phyloP scores from a whole-genome alignment of 2,329 filamentous ascomycete species.

The Trichophyton equinum region DNA sequence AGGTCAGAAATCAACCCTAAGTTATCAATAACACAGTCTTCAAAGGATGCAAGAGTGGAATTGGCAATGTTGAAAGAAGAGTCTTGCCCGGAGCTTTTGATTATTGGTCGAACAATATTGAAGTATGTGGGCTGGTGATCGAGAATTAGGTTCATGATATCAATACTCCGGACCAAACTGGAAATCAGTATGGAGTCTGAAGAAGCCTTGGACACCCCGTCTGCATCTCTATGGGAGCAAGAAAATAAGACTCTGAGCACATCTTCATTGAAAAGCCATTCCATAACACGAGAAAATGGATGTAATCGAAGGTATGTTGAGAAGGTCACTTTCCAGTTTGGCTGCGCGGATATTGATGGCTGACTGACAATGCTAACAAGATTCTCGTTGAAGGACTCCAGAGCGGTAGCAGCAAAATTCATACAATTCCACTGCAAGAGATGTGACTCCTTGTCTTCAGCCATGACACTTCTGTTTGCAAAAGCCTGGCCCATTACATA shows the following conservation, averaged over 20 bases:
- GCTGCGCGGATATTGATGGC: slow-evolving; percentile 62
- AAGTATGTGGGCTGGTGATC: slow-evolving; percentile 85
- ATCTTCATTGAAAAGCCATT: slow-evolving; percentile 93
- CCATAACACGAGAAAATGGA: slow-evolving; percentile 88
- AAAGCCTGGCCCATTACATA: slow-evolving; percentile 75
- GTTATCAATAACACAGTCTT: slow-evolving; percentile 77
- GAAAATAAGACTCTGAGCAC: slow-evolving; percentile 69
- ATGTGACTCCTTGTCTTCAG: slow-evolving; percentile 57
- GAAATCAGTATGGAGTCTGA: slow-evolving; percentile 71
- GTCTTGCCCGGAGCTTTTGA: slow-evolving; percentile 53
- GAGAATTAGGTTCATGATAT: slow-evolving; percentile 71
- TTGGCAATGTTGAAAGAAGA: slow-evolving; percentile 54
- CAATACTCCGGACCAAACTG: slow-evolving; percentile 64
- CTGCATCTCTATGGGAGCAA: slow-evolving; percentile 62
- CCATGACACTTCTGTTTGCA: slow-evolving; percentile 51
- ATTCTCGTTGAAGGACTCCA: slow-evolving; percentile 87
- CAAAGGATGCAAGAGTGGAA: slow-evolving; percentile 71
- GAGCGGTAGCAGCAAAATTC: slow-evolving; percentile 65
- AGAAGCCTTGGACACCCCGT: slow-evolving; percentile 57
- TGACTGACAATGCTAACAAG: slow-evolving; percentile 74
- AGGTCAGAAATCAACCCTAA: slow-evolving; percentile 68
- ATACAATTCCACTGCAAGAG: slow-evolving; percentile 69
- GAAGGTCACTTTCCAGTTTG: slow-evolving; percentile 54
- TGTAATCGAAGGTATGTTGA: slow-evolving; percentile 74
- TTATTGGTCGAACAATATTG: slow-evolving; percentile 68